phyloP scores from a whole-genome alignment of 305 asterid species.

The Fraxinus greggii region DNA sequence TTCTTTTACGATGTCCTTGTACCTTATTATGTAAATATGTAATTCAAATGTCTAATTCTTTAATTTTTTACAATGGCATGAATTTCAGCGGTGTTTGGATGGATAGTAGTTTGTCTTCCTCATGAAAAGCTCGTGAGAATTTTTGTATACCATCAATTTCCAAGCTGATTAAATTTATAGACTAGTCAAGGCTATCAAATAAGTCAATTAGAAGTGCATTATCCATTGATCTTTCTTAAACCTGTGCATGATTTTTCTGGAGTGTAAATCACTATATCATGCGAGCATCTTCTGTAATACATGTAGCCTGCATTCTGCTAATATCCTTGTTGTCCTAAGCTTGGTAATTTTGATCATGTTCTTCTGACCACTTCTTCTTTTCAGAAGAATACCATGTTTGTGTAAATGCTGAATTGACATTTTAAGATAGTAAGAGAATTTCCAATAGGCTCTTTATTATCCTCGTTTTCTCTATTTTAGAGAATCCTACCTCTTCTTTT shows the following conservation, averaged over 20 bases:
- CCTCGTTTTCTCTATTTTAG: not conserved
- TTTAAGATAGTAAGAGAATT: not conserved
- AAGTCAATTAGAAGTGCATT: not conserved
- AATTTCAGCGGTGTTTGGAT: not conserved
- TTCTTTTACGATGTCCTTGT: not conserved
- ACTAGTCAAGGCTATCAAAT: not conserved
- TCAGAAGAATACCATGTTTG: not conserved
- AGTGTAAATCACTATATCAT: not conserved
- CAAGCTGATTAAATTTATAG: not conserved
- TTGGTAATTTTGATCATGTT: not conserved
- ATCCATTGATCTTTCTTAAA: not conserved
- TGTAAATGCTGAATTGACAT: not conserved
- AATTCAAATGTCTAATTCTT: not conserved
- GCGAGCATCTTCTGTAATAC: not conserved
- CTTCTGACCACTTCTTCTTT: not conserved
- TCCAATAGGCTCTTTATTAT: not conserved
- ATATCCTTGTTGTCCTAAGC: not conserved
- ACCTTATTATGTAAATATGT: not conserved
- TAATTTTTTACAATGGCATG: not conserved
- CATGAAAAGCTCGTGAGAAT: not conserved
- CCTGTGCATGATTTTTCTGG: not conserved
- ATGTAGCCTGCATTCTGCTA: not conserved
- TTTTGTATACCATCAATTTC: not conserved
- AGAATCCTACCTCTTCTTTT: not conserved
- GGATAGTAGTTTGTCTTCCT: not conserved